phyloP scores from a whole-genome alignment of 805 yeast genomes.

The Teunomyces cretensis region DNA sequence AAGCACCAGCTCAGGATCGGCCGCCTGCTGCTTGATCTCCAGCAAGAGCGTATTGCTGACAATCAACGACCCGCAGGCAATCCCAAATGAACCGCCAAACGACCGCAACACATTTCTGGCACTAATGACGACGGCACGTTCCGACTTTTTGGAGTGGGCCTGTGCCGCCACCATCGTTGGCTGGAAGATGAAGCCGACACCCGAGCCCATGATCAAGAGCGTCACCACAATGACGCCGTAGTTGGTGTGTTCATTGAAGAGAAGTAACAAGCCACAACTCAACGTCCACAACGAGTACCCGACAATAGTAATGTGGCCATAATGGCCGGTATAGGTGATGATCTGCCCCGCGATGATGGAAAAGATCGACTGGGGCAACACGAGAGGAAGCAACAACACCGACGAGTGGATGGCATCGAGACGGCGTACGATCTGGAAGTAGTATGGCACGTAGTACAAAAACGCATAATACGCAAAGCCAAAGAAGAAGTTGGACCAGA shows the following conservation, averaged over 20 bases:
- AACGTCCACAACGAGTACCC: conserved; percentile 27
- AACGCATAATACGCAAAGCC: conserved; percentile 28
- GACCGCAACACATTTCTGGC: conserved; percentile 33
- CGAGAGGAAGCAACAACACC: conserved; percentile 24
- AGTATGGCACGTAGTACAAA: conserved; percentile 23
- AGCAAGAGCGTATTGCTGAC: conserved; percentile 23
- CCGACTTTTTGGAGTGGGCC: conserved; percentile 29
- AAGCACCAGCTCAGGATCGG: conserved; percentile 2
- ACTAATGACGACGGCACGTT: conserved; percentile 34
- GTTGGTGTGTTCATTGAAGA: conserved; percentile 19
- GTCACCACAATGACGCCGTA: conserved; percentile 25
- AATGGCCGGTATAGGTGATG: conserved; percentile 19
- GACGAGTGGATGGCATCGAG: conserved; percentile 20
- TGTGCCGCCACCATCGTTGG: conserved; percentile 28
- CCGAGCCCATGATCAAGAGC: conserved; percentile 19
- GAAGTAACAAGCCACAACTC: conserved; percentile 22
- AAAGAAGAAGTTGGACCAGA: conserved; percentile 24
- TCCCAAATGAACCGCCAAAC: conserved; percentile 36
- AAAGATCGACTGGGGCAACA: conserved; percentile 18
- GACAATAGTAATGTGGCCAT: conserved; percentile 13
- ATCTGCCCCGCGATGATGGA: conserved; percentile 20
- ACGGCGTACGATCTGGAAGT: conserved; percentile 24
- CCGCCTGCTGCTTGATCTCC: conserved; percentile 15
- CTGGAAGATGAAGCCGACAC: conserved; percentile 24
- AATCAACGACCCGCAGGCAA: conserved; percentile 29